These are phyloP conservation scores for Saccharomycopsis lassenensis DNA, from an alignment of 805 yeast species.

Conservation along the genomic window DNA sequence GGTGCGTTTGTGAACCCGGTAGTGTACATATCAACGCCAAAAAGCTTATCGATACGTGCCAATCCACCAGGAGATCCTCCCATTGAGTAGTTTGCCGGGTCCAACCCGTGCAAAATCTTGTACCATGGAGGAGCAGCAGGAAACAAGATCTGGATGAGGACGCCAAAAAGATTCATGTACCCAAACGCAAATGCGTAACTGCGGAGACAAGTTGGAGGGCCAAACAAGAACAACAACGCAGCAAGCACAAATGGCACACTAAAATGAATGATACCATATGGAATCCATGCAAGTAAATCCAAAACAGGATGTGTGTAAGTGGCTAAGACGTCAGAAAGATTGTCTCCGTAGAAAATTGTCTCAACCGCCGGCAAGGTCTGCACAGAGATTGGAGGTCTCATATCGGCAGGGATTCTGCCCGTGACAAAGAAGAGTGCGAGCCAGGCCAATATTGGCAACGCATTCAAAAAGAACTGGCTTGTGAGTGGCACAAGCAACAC, in stretches of 20 bases:
- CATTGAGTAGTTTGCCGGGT: constrained; percentile 87
- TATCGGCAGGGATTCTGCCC: constrained; percentile 56
- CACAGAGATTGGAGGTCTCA: constrained; percentile 85
- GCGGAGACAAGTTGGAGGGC: constrained; percentile 79
- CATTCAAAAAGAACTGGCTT: constrained; percentile 74
- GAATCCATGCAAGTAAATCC: constrained; percentile 90
- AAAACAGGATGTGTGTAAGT: constrained; percentile 51
- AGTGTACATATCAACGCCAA: constrained; percentile 78
- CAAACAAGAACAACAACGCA: constrained; percentile 66
- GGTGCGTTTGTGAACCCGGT: constrained; percentile 76
- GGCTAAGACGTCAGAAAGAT: constrained; percentile 74
- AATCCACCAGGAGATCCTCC: constrained; percentile 93
- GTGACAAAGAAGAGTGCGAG: constrained; percentile 70
- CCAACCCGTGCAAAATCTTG: constrained; percentile 69
- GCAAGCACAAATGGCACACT: constrained; percentile 87
- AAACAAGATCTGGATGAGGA: constrained; percentile 65
- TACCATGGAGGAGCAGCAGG: constrained; percentile 99
- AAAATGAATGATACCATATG: constrained; percentile 87
- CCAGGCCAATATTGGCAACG: constrained; percentile 81
- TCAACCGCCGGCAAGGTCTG: constrained; percentile 85
- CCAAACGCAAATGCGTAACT: constrained; percentile 91
- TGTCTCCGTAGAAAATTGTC: constrained; percentile 85
- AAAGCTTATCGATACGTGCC: constrained; percentile 68
- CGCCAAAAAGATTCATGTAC: constrained; percentile 84
- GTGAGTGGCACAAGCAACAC: constrained; percentile 61